These are phyloP conservation scores for Phialocephala sp. DNA, from an alignment of 2,329 filamentous ascomycete species.

Conservation along the genomic window DNA sequence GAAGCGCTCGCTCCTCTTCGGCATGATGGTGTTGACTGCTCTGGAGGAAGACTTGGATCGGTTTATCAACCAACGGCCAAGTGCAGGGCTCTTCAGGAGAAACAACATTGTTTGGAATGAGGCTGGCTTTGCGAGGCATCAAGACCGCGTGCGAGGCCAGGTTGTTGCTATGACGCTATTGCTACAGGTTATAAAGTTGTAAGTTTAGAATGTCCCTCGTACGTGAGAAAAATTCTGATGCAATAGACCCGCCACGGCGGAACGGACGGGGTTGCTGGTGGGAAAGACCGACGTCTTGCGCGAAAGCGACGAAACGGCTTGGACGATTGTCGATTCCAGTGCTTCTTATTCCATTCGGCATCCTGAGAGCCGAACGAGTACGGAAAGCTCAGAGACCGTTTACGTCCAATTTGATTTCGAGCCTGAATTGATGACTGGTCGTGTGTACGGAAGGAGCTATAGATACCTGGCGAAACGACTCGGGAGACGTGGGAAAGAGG, in stretches of 20 bases:
- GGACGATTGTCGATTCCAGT: slow-evolving; percentile 3
- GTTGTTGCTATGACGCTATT: slow-evolving; percentile 1
- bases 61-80: background rate
- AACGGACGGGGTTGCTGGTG: background rate
- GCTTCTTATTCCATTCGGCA: background rate
- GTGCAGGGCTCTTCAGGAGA: background rate
- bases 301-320: slow-evolving; percentile 3
- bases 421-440: background rate
- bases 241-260: background rate
- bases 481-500: background rate
- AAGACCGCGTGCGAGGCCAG: background rate
- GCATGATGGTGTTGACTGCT: background rate
- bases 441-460: background rate
- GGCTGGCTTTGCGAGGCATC: background rate
- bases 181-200: slow-evolving; percentile 10
- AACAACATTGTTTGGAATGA: slow-evolving; percentile 6
- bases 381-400: background rate
- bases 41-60: slow-evolving; percentile 2
- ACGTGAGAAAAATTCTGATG: background rate
- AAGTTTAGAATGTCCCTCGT: background rate
- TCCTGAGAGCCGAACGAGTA: background rate
- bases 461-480: background rate
- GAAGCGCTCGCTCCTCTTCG: background rate
- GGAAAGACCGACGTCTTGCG: background rate
- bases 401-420: background rate